Conservation (phyloP, 2,329 filamentous ascomycete genomes). For the Colletotrichum sojae region DNA sequence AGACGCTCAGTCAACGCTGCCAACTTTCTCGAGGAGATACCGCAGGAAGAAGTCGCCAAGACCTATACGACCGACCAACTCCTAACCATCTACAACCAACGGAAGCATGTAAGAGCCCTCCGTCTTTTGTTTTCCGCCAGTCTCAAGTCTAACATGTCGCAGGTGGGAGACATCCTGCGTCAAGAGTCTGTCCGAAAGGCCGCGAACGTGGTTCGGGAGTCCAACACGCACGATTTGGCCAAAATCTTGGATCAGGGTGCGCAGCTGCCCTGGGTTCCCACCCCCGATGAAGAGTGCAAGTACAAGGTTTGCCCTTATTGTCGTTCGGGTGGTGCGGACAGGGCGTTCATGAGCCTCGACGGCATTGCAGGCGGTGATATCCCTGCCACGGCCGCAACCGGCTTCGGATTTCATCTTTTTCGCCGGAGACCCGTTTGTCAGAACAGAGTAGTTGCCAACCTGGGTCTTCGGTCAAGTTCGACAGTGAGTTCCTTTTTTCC, state of each 20-base stretch:
- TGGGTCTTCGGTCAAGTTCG: conserved; percentile 57
- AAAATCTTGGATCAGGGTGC: conserved; percentile 12
- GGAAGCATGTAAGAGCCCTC: conserved; percentile 58
- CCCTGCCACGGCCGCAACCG: conserved; percentile 62
- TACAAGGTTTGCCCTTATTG: conserved; percentile 66
- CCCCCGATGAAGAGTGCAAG: conserved; percentile 60
- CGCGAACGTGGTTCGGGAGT: not conserved
- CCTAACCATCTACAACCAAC: conserved; percentile 62
- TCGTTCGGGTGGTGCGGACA: conserved; percentile 58
- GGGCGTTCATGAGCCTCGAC: conserved; percentile 65
- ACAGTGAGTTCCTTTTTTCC: conserved; percentile 47
- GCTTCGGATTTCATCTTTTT: conserved; percentile 66
- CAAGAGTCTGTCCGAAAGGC: conserved; percentile 29
- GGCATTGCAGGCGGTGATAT: conserved; percentile 65
- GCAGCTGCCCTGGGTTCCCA: conserved; percentile 56
- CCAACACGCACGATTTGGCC: conserved; percentile 11
- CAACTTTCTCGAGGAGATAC: conserved; percentile 62
- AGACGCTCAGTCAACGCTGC: conserved; percentile 56
- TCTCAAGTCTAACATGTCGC: not conserved
- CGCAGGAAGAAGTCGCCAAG: conserved; percentile 53
- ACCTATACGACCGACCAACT: conserved; percentile 65
- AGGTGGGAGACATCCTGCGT: conserved; percentile 34
- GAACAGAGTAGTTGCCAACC: conserved; percentile 53
- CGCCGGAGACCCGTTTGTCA: conserved; percentile 60
- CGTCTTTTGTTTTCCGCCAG: not conserved